These are phyloP conservation scores for Xylariaceae sp. DNA, from an alignment of 2,329 filamentous ascomycete species.

Conservation along the genomic window DNA sequence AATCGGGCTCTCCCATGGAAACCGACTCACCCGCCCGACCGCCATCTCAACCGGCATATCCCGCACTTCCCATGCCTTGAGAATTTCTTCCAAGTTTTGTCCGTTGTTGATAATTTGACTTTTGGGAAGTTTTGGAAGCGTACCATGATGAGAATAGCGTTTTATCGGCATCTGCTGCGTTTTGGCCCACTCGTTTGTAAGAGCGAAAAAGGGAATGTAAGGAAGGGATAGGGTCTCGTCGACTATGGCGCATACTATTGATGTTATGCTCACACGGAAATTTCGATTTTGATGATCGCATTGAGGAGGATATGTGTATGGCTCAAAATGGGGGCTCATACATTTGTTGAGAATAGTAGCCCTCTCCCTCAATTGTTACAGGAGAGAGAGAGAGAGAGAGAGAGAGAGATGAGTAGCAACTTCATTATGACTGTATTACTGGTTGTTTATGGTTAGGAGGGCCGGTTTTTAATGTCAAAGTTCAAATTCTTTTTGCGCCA, in stretches of 20 bases:
- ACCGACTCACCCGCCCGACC: slow-evolving; percentile 27
- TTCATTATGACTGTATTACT: neutral
- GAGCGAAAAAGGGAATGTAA: neutral
- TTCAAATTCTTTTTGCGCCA: neutral
- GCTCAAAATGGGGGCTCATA: neutral
- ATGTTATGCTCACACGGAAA: neutral
- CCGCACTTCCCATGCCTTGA: slow-evolving; percentile 28
- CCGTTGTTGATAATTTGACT: neutral
- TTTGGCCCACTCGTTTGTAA: neutral
- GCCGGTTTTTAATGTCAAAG: neutral
- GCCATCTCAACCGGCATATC: slow-evolving; percentile 34
- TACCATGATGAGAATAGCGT: neutral
- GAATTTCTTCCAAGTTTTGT: neutral
- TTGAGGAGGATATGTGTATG: neutral
- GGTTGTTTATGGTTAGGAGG: neutral
- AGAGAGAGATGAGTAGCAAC: neutral
- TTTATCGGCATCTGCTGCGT: neutral
- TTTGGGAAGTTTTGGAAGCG: neutral
- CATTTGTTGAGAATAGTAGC: neutral
- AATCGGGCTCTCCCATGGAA: slow-evolving; percentile 33
- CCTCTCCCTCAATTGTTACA: neutral
- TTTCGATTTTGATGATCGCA: neutral
- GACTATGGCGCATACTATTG: neutral
- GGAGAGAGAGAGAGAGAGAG: neutral
- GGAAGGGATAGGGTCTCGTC: neutral